Base-by-base conservation (phyloP, 2,329 filamentous ascomycete species). In the Dothiorella sarmentorum region DNA sequence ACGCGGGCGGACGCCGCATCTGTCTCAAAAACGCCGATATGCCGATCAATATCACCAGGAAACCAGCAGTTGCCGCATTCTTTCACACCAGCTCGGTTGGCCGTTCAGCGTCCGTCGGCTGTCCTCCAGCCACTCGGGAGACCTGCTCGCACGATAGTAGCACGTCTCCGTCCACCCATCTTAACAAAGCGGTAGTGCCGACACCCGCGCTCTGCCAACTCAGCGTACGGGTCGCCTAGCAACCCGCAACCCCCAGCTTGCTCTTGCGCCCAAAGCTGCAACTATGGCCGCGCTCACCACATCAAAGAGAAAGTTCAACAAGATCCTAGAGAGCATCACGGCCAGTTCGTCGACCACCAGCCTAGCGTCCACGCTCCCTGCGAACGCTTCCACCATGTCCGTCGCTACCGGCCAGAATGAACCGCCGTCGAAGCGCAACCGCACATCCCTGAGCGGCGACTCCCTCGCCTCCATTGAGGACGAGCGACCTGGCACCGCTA, bases 231-330 rank as follows among this genome's bases (percentile, higher is more conserved):
- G 49, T 53, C 49, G 49, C 49, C 49, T 53, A 53, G 49, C 49
- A 53, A 53, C 49, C 49, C 35, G 49, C 49, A 53, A 53, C 49
- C 49, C 49, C 49, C 55, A 40, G 43, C 43, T 58, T 31, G 33
- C 43, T 20, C 26, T 29, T 15, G 22, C 43, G 22, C 40, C 43
- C 43, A 22, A 24, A 58, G 35, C 24, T 20, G 31, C 45, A 43
- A 61, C 17, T 27, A 74, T 73, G 72, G 67, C 70, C 10, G 76
- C 75, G 44, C 89, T 91, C 78, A 89, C 89, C 69, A 84, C 87
- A 22, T 90, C 87, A n/a, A 93, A 92, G 76, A 83, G 89, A 66
- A 92, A 92, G 73, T 91, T 92, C 77, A 88, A 91, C 73, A 82
- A 83, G 66, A 80, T 91, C 15, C 78, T 92, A 26, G 88, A 91